Percentiles rank a stretch among this genome's conserved stretches.
These are phyloP conservation scores for Vitis rotundifolia DNA, from an alignment of 164 flowering plant species.

Conservation along the genomic window DNA sequence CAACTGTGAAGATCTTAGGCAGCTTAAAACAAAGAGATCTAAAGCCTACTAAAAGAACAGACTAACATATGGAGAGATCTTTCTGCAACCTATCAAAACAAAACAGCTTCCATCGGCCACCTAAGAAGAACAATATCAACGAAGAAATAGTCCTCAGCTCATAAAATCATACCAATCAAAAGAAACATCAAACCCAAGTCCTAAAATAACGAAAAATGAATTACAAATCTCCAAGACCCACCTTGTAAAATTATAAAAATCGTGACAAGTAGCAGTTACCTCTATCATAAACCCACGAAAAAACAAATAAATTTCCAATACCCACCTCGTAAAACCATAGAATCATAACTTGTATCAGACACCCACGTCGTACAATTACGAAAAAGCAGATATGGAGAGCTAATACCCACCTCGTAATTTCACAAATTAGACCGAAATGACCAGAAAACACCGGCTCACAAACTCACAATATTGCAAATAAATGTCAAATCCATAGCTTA, in stretches of 20 bases:
- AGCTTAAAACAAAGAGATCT: neutral
- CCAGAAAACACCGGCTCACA: neutral
- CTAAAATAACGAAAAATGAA: neutral
- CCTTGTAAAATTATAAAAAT: conserved; percentile 4
- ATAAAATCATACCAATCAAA: neutral
- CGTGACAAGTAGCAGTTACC: neutral
- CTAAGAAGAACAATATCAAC: neutral
- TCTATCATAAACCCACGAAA: neutral
- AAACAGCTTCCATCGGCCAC: neutral
- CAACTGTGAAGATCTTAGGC: neutral
- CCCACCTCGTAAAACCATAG: conserved; percentile 11
- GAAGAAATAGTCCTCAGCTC: neutral
- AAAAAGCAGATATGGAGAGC: conserved; percentile 1
- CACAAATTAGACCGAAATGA: neutral
- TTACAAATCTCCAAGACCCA: neutral
- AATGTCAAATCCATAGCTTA: neutral
- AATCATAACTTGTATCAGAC: neutral
- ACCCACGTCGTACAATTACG: neutral
- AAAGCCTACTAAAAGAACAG: neutral
- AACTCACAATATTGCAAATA: neutral
- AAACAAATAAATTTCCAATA: conserved; percentile 1
- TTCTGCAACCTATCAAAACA: conserved; percentile 1
- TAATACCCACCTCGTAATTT: conserved; percentile 1
- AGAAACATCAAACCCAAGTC: neutral
- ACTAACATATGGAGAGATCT: neutral